Evolutionary conservation across 192 early-diverging fungal species (phyloP).

Genomic region (Linnemannia exigua): DNA sequence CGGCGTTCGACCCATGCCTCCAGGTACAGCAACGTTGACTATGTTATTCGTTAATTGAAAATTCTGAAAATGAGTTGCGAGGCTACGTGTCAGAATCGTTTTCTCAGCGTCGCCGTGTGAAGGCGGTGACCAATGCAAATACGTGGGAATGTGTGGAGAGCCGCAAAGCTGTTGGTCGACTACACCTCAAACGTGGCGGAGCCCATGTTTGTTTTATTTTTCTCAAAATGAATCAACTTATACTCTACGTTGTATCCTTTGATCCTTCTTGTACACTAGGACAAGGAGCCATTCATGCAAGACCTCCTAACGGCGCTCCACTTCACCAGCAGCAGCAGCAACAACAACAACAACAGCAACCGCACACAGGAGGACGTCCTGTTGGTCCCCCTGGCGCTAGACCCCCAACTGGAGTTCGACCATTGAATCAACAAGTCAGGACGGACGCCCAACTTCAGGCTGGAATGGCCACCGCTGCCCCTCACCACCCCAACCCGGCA

Average conservation of each 20-base stretch:
- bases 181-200: background rate
- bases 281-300: constrained; percentile 8
- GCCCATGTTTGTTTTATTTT: background rate
- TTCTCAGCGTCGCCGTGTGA: background rate
- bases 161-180: background rate
- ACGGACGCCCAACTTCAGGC: constrained; percentile 20
- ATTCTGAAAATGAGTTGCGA: background rate
- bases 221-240: background rate
- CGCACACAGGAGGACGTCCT: constrained; percentile 29
- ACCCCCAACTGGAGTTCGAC: constrained; percentile 21
- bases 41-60: background rate
- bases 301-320: constrained; percentile 20
- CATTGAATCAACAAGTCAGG: constrained; percentile 29
- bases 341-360: constrained; percentile 36
- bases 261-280: constrained; percentile 3
- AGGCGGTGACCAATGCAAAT: background rate
- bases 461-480: constrained; percentile 12
- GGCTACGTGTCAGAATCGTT: background rate
- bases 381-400: background rate
- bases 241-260: background rate
- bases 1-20: constrained; percentile 19
- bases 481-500: background rate
- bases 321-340: constrained; percentile 21
- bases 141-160: background rate
- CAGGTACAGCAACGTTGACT: constrained; percentile 17